These are phyloP conservation scores for Rhizophagus sp. DNA, from an alignment of 192 early-diverging fungal genomes.

Conservation along the genomic window DNA sequence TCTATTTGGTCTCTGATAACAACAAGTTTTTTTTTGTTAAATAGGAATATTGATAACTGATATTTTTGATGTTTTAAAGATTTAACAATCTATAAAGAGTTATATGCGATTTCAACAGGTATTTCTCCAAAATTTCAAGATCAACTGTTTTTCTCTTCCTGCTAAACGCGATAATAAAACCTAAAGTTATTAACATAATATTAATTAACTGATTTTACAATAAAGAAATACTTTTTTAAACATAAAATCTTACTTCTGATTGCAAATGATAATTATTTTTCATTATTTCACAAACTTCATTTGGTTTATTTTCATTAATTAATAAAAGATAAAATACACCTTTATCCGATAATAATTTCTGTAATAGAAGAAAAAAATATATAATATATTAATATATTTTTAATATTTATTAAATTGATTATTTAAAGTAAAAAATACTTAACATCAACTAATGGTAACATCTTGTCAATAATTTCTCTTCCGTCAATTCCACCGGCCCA, in stretches of 20 bases:
- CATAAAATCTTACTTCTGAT: conserved; percentile 34
- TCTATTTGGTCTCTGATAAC: no score
- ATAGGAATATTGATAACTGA: no score
- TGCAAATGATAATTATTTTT: conserved; percentile 46
- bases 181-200: conserved; percentile 12
- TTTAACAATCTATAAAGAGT: no score
- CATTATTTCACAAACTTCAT: conserved; percentile 74
- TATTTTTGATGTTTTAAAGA: no score
- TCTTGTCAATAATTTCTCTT: conserved; percentile 79
- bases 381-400: no score
- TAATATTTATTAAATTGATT: not conserved
- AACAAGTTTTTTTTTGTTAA: no score
- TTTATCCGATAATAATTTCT: conserved; percentile 62
- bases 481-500: conserved; percentile 97
- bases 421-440: not conserved
- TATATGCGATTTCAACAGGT: not conserved
- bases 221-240: no score
- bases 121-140: conserved; percentile 50
- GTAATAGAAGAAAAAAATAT: not conserved
- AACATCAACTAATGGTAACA: conserved; percentile 75
- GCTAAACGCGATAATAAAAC: conserved; percentile 50
- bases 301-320: conserved; percentile 83
- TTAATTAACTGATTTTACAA: not conserved
- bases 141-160: conserved; percentile 56
- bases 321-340: conserved; percentile 87